phyloP scores from a whole-genome alignment of 2,329 filamentous ascomycete genomes.

The Fusarium cyanostomum region DNA sequence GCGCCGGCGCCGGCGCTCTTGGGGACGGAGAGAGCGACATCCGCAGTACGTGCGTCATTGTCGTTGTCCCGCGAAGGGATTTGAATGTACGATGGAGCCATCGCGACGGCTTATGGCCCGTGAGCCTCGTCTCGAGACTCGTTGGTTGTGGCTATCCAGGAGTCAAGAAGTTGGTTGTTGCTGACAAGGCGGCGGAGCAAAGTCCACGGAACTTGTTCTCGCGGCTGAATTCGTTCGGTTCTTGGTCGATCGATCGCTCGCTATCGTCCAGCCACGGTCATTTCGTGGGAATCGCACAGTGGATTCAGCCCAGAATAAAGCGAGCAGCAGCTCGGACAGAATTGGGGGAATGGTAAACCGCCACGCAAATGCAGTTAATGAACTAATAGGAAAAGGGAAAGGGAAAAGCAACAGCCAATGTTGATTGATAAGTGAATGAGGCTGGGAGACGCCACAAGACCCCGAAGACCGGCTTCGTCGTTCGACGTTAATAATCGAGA shows the following conservation, averaged over 20 bases:
- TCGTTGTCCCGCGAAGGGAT: slow-evolving; percentile 57
- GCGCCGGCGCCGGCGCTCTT: slow-evolving; percentile 50
- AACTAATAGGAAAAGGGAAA: slow-evolving; percentile 16
- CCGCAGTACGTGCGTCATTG: slow-evolving; percentile 28
- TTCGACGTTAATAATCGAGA: slow-evolving; percentile 14
- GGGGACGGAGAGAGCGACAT: slow-evolving; percentile 34
- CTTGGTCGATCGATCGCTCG: slow-evolving; percentile 29
- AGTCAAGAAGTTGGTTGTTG: slow-evolving; percentile 15
- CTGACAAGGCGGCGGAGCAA: slow-evolving; percentile 10
- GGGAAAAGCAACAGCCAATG: slow-evolving; percentile 22
- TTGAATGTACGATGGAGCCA: slow-evolving; percentile 62
- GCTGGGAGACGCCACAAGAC: slow-evolving; percentile 22
- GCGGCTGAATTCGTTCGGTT: slow-evolving; percentile 20
- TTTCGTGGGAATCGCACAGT: slow-evolving; percentile 23
- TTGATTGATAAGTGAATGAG: slow-evolving; percentile 25
- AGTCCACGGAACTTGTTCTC: slow-evolving; percentile 20
- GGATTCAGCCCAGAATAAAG: slow-evolving; percentile 6
- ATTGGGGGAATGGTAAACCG: slow-evolving; percentile 7
- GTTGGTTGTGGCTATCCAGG: slow-evolving; percentile 47
- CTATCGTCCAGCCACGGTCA: slow-evolving; percentile 35
- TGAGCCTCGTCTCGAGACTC: slow-evolving; percentile 29
- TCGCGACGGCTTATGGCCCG: slow-evolving; percentile 42
- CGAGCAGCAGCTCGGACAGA: slow-evolving; percentile 28
- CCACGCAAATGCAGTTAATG: not conserved
- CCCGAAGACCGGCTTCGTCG: slow-evolving; percentile 39